Evolutionary conservation across 2,329 filamentous ascomycete genomes (phyloP).

Genomic region (Ophiostoma australiae): DNA sequence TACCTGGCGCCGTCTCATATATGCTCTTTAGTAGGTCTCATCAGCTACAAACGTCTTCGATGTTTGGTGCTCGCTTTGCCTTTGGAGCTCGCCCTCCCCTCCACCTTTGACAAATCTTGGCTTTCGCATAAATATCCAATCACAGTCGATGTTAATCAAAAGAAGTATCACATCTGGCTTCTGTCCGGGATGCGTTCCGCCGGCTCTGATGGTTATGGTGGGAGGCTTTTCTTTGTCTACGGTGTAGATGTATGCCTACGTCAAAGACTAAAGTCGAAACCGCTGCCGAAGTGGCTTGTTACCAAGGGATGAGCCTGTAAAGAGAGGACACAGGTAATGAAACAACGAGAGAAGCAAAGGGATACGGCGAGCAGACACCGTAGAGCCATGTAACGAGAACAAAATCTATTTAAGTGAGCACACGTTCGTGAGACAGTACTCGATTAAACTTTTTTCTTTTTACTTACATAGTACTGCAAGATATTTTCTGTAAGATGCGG

Average conservation of each 20-base stretch:
- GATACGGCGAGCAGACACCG: background rate
- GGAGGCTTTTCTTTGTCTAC: background rate
- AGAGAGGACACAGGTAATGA: conserved; percentile 14
- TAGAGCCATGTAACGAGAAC: background rate
- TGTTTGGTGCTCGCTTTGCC: background rate
- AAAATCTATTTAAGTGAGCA: background rate
- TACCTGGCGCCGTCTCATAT: background rate
- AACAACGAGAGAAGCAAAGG: conserved; percentile 3
- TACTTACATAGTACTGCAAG: background rate
- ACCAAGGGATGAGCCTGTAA: background rate
- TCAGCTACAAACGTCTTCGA: background rate
- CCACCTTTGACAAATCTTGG: background rate
- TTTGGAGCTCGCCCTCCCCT: background rate
- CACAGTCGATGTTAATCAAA: background rate
- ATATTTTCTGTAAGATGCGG: background rate
- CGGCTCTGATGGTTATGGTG: background rate
- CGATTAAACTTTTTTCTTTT: background rate
- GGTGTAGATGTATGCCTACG: background rate
- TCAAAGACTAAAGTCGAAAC: background rate
- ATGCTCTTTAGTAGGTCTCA: background rate
- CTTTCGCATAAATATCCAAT: background rate
- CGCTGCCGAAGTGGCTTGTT: conserved; percentile 23
- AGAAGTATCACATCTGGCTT: background rate
- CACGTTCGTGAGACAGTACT: background rate
- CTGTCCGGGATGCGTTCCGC: background rate